phyloP scores from a whole-genome alignment of 345 rosid genomes.

The Melastoma malabathricum region DNA sequence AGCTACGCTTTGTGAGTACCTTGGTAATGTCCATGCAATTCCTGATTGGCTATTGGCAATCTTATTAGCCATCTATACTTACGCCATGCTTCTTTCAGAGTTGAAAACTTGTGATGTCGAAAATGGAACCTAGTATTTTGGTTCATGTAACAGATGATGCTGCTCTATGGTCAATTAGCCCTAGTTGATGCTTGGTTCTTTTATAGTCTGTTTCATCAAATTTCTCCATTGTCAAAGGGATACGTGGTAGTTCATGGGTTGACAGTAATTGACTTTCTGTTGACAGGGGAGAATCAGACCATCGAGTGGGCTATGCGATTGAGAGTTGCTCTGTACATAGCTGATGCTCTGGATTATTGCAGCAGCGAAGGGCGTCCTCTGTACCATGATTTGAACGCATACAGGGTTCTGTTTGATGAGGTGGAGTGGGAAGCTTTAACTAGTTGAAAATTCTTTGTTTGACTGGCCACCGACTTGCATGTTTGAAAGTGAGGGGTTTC shows the following conservation, averaged over 20 bases:
- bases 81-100: too few species aligned
- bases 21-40: too few species aligned
- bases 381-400: constrained; percentile 95
- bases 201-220: constrained; percentile 2
- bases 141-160: too few species aligned
- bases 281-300: constrained; percentile 89
- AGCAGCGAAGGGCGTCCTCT: constrained; percentile 61
- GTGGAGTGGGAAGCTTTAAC: constrained; percentile 15
- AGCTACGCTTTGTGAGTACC: neutral
- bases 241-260: neutral
- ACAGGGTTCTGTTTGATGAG: constrained; percentile 97
- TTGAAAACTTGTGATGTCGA: too few species aligned
- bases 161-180: too few species aligned
- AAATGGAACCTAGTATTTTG: too few species aligned
- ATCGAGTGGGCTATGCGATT: constrained; percentile 94
- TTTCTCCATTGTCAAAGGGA: neutral
- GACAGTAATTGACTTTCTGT: constrained; percentile 1
- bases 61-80: too few species aligned
- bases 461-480: too few species aligned
- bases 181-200: neutral
- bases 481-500: too few species aligned
- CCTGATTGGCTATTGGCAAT: too few species aligned
- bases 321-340: constrained; percentile 76
- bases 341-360: constrained; percentile 91
- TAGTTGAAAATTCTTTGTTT: too few species aligned